A percentile compares a stretch with the other conserved stretches of the same genome.
phyloP scores from a whole-genome alignment of 2,329 filamentous ascomycete species.

The Neonectria ditissima region DNA sequence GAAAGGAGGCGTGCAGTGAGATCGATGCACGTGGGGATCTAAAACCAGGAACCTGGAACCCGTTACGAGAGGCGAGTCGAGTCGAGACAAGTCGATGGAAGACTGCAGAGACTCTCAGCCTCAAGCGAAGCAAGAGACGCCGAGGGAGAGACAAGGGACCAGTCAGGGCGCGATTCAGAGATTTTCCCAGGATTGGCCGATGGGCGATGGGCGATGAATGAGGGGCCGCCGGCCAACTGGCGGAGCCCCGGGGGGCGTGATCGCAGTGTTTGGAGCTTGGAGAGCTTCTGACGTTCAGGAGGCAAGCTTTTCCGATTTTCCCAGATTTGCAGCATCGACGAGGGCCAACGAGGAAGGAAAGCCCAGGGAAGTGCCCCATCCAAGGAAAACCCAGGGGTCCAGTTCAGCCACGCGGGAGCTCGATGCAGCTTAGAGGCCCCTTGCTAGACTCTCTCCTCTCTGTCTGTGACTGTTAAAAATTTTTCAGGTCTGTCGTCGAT shows the following conservation, averaged over 20 bases:
- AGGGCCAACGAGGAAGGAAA: constrained; percentile 2
- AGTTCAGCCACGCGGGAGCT: constrained; percentile 4
- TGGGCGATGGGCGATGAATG: constrained; percentile 11
- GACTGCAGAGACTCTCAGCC: neutral
- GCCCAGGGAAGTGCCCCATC: neutral
- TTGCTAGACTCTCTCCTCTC: too few species aligned
- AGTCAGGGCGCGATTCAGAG: constrained; percentile 9
- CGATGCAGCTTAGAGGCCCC: constrained; percentile 20
- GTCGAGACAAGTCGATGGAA: neutral
- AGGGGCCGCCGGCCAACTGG: constrained; percentile 11
- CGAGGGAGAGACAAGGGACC: neutral
- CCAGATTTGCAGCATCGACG: neutral
- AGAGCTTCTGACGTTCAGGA: neutral
- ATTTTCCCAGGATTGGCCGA: constrained; percentile 29
- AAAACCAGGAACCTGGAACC: constrained; percentile 6
- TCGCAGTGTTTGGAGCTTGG: constrained; percentile 1
- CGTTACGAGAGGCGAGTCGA: neutral
- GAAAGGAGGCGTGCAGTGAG: constrained; percentile 21
- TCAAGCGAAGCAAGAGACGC: constrained; percentile 12
- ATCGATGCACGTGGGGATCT: constrained; percentile 19
- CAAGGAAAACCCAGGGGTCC: constrained; percentile 15
- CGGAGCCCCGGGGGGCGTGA: constrained; percentile 1
- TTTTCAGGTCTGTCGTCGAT: constrained; percentile 25
- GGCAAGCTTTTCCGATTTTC: constrained; percentile 13
- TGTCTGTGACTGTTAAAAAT: constrained; percentile 14